Evolutionary conservation across 2,329 filamentous ascomycete species (phyloP), one percentile per base, ranked within the genome.

Genomic region (Xylaria sp.): DNA sequence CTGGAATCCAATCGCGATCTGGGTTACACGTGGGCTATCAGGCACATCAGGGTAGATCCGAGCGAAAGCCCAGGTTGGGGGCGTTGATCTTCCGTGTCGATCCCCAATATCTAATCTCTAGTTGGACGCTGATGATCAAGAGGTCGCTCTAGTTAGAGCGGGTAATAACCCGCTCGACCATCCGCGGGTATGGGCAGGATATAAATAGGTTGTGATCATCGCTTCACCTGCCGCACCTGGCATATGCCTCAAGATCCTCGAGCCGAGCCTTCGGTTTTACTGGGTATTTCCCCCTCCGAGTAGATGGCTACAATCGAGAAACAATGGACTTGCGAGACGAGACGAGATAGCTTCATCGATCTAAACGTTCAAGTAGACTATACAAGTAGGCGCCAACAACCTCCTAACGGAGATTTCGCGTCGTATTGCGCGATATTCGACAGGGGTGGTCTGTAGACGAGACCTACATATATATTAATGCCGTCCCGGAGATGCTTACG

Each of bases 1-100:
- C 32, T 62, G 34, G 12, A 32, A 30, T 47, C 5, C 47, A 12
- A 24, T 30, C 53, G 45, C 47, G 53, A 47, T 30, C 19, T 27
- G 12, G 34, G 34, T 36, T 36, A 36, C 50, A 64, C 55, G 48
- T 60, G 55, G 54, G 24, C 45, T 19, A 42, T 57, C 19, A 14
- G 12, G 61, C 14, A 7, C 4, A 21, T 17, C 17, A 21, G 39
- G 11, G 64, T 36, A 62, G 64, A 63, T 67, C 64, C 54, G 59
- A 27, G 59, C 54, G 39, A 47, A 39, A 45, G 53, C 14, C 59
- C 47, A 30, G 19, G 53, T 32, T 34, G 14, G 17, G 11, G 55
- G 8, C 2, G 34, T 19, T 36, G 42, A 62, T 60, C 48, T 32
- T 39, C 14, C 19, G 3, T n/a, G 48, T 27, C 61, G 60, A 64